Percentiles rank a stretch among this genome's conserved stretches.
Conservation (phyloP, 768 basidiomycete genomes). For the Termitomyces sp. region DNA sequence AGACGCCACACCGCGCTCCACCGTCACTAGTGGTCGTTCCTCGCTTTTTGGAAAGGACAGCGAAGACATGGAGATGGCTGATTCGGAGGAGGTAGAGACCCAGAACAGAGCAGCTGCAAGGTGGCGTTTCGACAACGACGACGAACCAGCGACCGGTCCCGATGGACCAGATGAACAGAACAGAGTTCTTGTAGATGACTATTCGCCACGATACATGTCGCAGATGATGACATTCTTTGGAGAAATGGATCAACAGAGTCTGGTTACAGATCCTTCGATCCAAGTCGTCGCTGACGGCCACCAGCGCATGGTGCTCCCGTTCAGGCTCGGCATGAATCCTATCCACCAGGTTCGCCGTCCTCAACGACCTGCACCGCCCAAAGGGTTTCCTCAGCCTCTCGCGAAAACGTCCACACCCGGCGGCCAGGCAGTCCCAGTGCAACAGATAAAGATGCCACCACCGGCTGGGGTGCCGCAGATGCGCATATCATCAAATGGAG, state of each 20-base stretch:
- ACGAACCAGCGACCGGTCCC: conserved; percentile 50
- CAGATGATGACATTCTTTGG: conserved; percentile 54
- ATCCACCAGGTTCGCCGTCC: conserved; percentile 28
- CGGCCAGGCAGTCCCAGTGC: conserved; percentile 56
- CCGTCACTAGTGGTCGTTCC: conserved; percentile 22
- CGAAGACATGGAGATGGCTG: conserved; percentile 30
- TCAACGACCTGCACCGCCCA: conserved; percentile 18
- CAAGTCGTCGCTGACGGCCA: conserved; percentile 48
- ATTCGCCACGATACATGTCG: conserved; percentile 54
- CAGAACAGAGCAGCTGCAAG: conserved; percentile 43
- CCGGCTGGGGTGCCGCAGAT: conserved; percentile 52
- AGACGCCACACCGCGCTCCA: conserved; percentile 25
- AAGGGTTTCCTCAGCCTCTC: conserved; percentile 12
- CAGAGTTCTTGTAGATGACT: conserved; percentile 70
- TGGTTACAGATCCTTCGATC: conserved; percentile 51
- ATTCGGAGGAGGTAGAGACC: conserved; percentile 29
- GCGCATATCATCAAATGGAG: conserved; percentile 59
- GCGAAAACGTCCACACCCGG: conserved; percentile 21
- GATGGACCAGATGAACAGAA: conserved; percentile 68
- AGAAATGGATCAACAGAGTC: conserved; percentile 50
- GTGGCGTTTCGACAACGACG: conserved; percentile 72
- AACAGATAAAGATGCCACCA: conserved; percentile 63
- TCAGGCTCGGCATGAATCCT: conserved; percentile 39
- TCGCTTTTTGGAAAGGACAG: conserved; percentile 24
- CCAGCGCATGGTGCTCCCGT: conserved; percentile 47